Percentiles rank a stretch among this genome's conserved stretches.
Conservation (phyloP, 495 filamentous ascomycete genomes). For the Bacidia rubella region DNA sequence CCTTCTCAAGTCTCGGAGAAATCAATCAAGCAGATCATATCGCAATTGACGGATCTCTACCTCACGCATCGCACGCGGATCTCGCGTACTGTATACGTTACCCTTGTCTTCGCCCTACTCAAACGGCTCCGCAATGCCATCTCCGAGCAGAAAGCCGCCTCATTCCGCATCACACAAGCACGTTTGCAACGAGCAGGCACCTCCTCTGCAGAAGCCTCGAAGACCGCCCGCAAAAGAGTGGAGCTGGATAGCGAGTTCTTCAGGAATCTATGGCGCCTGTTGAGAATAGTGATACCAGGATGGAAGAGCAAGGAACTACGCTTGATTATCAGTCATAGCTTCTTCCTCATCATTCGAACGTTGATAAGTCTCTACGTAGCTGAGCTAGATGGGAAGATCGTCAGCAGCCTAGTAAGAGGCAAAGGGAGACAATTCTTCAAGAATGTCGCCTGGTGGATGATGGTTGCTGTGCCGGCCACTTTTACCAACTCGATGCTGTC, state of each 20-base stretch:
- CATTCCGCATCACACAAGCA: conserved; percentile 52
- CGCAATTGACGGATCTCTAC: conserved; percentile 62
- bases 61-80: conserved; percentile 75
- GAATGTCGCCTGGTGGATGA: conserved; percentile 95
- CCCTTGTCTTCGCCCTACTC: conserved; percentile 75
- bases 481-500: conserved; percentile 99
- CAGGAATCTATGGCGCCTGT: conserved; percentile 60
- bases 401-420: conserved; percentile 80
- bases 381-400: conserved; percentile 83
- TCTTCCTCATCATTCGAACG: conserved; percentile 78
- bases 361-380: conserved; percentile 91
- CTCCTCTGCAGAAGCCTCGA: conserved; percentile 25
- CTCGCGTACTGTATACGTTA: conserved; percentile 80
- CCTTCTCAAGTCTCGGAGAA: conserved; percentile 43
- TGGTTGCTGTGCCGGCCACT: conserved; percentile 90
- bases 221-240: conserved; percentile 60
- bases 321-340: conserved; percentile 71
- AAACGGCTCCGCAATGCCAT: conserved; percentile 88
- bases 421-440: conserved; percentile 83
- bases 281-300: conserved; percentile 80
- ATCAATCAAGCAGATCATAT: conserved; percentile 59
- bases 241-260: conserved; percentile 96
- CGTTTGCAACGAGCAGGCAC: conserved; percentile 39
- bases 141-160: conserved; percentile 81
- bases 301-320: conserved; percentile 80